Conservation (phyloP, 1,284 basidiomycete genomes). For the Ustilago curta region DNA sequence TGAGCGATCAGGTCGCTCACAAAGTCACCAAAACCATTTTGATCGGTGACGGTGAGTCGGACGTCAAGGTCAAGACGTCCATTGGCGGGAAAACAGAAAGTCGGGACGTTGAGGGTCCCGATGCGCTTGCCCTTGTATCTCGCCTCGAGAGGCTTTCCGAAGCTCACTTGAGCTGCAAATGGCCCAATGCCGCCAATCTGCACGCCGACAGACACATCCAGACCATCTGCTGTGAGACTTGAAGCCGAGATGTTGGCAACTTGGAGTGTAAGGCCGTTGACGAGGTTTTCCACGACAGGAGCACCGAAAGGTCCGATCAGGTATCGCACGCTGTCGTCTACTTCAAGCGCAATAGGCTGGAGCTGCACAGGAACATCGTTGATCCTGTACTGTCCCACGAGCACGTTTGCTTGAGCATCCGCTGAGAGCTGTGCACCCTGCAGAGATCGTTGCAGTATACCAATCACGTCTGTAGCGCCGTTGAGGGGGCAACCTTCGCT, state of each 20-base stretch:
- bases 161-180: conserved; percentile 72
- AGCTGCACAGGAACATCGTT: conserved; percentile 76
- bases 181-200: conserved; percentile 47
- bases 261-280: conserved; percentile 74
- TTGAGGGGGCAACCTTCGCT: conserved; percentile 73
- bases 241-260: conserved; percentile 77
- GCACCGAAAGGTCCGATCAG: conserved; percentile 75
- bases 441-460: conserved; percentile 76
- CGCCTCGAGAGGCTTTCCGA: conserved; percentile 72
- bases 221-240: conserved; percentile 68
- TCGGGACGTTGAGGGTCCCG: conserved; percentile 76
- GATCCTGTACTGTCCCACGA: conserved; percentile 70
- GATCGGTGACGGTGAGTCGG: conserved; percentile 59
- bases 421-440: conserved; percentile 74
- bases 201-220: conserved; percentile 69
- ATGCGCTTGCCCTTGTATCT: conserved; percentile 77
- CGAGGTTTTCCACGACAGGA: conserved; percentile 77
- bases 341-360: conserved; percentile 75
- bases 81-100: conserved; percentile 78
- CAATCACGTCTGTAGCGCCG: conserved; percentile 72
- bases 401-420: conserved; percentile 67
- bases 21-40: conserved; percentile 75
- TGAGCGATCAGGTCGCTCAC: conserved; percentile 78
- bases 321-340: conserved; percentile 76
- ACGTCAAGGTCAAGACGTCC: conserved; percentile 74